Evolutionary conservation across 2,329 filamentous ascomycete genomes (phyloP).

Genomic region (Tricladium varicosporioides): DNA sequence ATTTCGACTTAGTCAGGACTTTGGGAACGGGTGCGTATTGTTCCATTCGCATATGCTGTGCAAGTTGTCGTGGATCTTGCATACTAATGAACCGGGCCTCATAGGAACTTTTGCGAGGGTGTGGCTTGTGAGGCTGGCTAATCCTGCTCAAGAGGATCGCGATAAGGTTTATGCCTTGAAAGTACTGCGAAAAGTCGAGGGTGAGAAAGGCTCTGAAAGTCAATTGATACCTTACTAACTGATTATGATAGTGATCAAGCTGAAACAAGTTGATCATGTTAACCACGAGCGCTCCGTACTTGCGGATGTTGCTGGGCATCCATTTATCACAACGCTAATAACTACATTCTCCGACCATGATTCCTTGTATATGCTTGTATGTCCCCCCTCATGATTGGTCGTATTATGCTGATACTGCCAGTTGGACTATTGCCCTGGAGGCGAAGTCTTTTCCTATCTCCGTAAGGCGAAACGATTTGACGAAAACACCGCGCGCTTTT

Average conservation of each 20-base stretch:
- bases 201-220: constrained; percentile 23
- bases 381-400: constrained; percentile 15
- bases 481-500: constrained; percentile 75
- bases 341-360: constrained; percentile 78
- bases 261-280: constrained; percentile 86
- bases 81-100: constrained; percentile 1
- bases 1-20: constrained; percentile 74
- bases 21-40: constrained; percentile 65
- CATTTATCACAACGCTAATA: constrained; percentile 77
- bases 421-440: constrained; percentile 79
- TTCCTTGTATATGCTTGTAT: constrained; percentile 73
- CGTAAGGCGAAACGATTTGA: constrained; percentile 76
- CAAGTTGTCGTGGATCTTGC: background rate
- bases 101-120: constrained; percentile 79
- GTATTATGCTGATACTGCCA: constrained; percentile 19
- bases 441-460: constrained; percentile 82
- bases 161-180: constrained; percentile 77
- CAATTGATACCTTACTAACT: constrained; percentile 5
- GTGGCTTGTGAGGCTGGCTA: constrained; percentile 68
- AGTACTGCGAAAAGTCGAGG: constrained; percentile 68
- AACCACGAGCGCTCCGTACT: constrained; percentile 79
- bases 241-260: constrained; percentile 60
- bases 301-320: constrained; percentile 73
- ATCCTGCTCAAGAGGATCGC: constrained; percentile 50
- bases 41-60: background rate